Conservation (phyloP, 1,139 yeast genomes). For the Lodderomyces beijingensis region DNA sequence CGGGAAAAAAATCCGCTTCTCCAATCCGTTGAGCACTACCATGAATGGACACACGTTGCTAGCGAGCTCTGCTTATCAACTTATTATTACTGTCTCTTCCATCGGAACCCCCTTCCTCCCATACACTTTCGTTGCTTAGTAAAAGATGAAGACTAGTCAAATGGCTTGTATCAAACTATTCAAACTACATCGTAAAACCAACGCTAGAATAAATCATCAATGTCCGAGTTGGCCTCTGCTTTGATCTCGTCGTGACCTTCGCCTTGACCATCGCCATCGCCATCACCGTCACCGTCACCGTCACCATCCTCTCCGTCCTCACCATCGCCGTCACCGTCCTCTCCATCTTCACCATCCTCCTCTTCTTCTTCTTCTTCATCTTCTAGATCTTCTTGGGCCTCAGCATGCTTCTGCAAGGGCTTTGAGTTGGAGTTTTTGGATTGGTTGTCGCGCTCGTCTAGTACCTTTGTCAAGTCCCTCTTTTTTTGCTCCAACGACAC, state of each 20-base stretch:
- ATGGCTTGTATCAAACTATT: constrained; percentile 6
- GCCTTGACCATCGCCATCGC: constrained; percentile 24
- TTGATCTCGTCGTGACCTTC: constrained; percentile 32
- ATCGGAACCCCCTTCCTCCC: too few species aligned
- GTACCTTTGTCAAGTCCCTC: constrained; percentile 51
- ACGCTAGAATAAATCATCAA: constrained; percentile 32
- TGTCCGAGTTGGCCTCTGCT: constrained; percentile 41
- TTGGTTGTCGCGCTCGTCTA: constrained; percentile 23
- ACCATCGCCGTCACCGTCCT: constrained; percentile 17
- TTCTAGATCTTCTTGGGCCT: constrained; percentile 5
- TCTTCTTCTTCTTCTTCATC: constrained; percentile 18
- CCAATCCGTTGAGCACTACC: too few species aligned
- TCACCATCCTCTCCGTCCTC: constrained; percentile 16
- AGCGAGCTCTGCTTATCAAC: too few species aligned
- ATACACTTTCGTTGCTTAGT: too few species aligned
- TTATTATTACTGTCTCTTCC: too few species aligned
- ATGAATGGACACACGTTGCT: too few species aligned
- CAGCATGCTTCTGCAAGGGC: background rate
- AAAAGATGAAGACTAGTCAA: too few species aligned
- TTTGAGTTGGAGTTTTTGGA: constrained; percentile 4
- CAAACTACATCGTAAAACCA: too few species aligned
- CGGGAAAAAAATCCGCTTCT: too few species aligned
- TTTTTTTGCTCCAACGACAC: constrained; percentile 81
- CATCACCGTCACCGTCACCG: constrained; percentile 24
- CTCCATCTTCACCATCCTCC: constrained; percentile 24